Base-by-base conservation (phyloP, 257 asterid species). In the Plantago ovata region DNA sequence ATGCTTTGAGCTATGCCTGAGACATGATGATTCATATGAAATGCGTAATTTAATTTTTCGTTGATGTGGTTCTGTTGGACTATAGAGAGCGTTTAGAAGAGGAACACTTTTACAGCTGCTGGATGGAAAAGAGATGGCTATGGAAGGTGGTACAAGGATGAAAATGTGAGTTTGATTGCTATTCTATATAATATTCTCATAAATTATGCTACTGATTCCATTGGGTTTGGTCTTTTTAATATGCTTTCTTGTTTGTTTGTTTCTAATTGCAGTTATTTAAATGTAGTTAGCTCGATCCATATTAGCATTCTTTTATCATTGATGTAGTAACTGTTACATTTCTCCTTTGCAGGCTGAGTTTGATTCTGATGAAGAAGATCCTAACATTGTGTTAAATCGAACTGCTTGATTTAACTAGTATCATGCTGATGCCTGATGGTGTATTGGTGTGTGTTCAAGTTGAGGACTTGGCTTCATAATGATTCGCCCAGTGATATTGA, bases 321-420 rank as follows among this genome's bases (percentile, higher is more conserved):
- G 36, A 28, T 28, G 36, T 28, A 28, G 7, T 52, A 32, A 22
- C 38, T 12, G 33, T 60, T 63, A 58, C 21, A 56, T n/a, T 22
- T 39, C 47, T 64, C 64, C 66, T 28, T 72, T 72, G 77, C 80
- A 84, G 94, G 95, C 77, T 13, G 94, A 87, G 68, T 87, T 87
- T 60, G 95, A 84, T 67, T 87, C 95, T 18, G 95, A 82, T 58
- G 95, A 87, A 71, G 95, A 87, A 74, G 91, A 87, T 72, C 94
- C 95, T 8, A 87, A 87, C 52, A 22, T 72, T 36, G 78, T 68
- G 71, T 76, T 63, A 43, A 71, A 70, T 21, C 18, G 64, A 57
- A 38, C 62, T 38, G 24, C 48, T 39, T 76, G 69, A 68, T 19
- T 48, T 14, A n/a, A n/a, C n/a, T n/a, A n/a, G n/a, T n/a, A n/a